phyloP scores from a whole-genome alignment of 768 basidiomycete species.

The Tricholoma matsutake region DNA sequence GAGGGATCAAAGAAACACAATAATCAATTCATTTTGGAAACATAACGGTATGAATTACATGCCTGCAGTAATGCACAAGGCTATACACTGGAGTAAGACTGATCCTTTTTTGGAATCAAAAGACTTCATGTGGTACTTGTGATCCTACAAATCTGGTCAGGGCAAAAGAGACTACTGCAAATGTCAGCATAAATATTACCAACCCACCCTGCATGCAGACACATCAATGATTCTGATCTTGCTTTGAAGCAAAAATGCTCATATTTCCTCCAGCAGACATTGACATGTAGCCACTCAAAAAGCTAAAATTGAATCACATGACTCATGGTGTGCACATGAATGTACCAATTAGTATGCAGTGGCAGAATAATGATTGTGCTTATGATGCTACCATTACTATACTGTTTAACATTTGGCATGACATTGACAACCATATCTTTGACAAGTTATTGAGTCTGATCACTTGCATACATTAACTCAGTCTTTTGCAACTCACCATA shows the following conservation, averaged over 20 bases:
- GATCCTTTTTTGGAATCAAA: slow-evolving; percentile 1
- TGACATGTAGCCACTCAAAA: too few relatives aligned
- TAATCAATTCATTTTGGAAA: slow-evolving; percentile 11
- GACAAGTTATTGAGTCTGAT: background rate
- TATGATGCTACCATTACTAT: background rate
- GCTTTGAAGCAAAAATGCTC: too few relatives aligned
- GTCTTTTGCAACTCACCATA: background rate
- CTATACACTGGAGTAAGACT: background rate
- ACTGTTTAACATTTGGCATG: background rate
- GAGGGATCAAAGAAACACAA: slow-evolving; percentile 15
- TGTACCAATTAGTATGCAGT: background rate
- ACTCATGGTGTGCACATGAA: background rate
- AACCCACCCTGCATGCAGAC: too few relatives aligned
- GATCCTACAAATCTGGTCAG: background rate
- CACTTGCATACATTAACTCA: too few relatives aligned
- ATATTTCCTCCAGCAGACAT: too few relatives aligned
- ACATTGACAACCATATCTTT: background rate
- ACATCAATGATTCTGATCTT: too few relatives aligned
- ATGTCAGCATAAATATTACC: background rate
- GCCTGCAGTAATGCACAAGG: background rate
- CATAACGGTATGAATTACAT: background rate
- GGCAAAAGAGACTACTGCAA: background rate
- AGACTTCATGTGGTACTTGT: background rate
- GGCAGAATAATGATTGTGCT: too few relatives aligned
- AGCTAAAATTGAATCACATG: background rate